Evolutionary conservation across 768 basidiomycete species (phyloP).

Genomic region (Lactarius sanguifluus): DNA sequence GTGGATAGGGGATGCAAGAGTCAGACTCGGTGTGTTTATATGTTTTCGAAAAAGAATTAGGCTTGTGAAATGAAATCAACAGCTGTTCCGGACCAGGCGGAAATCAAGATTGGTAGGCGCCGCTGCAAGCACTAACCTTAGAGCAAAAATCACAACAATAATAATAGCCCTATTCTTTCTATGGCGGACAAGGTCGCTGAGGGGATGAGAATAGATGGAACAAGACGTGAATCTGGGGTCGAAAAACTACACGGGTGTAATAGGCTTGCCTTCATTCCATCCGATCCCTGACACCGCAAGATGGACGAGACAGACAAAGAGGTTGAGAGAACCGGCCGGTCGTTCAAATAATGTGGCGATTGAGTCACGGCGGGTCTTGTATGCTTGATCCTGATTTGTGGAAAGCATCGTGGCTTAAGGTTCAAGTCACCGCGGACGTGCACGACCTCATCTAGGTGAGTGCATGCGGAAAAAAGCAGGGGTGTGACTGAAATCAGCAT

Average conservation of each 20-base stretch:
- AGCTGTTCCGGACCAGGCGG: constrained; percentile 22
- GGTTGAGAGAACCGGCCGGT: not conserved
- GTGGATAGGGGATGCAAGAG: constrained; percentile 13
- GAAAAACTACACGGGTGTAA: constrained; percentile 9
- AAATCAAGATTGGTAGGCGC: constrained; percentile 24
- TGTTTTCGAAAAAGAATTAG: constrained; percentile 24
- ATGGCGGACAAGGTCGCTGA: constrained; percentile 12
- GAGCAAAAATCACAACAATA: constrained; percentile 13
- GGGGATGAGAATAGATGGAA: not conserved
- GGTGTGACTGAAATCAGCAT: constrained; percentile 11
- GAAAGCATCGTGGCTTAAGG: constrained; percentile 4
- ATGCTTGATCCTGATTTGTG: not conserved
- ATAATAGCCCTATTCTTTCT: constrained; percentile 19
- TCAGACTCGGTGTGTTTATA: constrained; percentile 22
- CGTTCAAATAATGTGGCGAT: not conserved
- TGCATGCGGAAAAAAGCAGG: constrained; percentile 5
- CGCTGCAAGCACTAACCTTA: constrained; percentile 14
- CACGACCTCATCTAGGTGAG: not conserved
- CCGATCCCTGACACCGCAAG: not conserved
- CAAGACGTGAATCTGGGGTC: constrained; percentile 17
- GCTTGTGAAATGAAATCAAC: constrained; percentile 26
- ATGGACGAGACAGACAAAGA: constrained; percentile 1
- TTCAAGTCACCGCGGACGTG: constrained; percentile 2
- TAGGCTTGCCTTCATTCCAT: constrained; percentile 3
- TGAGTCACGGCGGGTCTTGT: constrained; percentile 6